Evolutionary conservation across 768 basidiomycete species (phyloP).

Genomic region (Daedaleopsis sinensis): DNA sequence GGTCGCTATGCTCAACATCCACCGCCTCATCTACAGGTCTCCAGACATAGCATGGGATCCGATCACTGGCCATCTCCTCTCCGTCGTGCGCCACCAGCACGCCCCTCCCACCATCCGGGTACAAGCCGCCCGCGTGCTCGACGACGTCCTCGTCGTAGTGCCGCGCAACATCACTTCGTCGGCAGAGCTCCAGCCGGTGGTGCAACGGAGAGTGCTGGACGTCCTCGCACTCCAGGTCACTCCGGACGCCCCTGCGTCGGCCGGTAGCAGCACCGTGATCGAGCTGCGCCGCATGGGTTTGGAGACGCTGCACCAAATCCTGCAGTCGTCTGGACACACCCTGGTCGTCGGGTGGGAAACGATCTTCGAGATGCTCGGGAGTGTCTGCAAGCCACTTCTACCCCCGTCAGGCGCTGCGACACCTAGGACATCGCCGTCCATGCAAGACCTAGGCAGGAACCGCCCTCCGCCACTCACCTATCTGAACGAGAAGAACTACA

Average conservation of each 20-base stretch:
- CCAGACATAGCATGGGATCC: slow-evolving; percentile 85
- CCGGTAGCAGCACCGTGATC: slow-evolving; percentile 55
- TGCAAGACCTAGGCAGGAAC: slow-evolving; percentile 22
- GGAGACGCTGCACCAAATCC: slow-evolving; percentile 86
- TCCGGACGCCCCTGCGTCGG: slow-evolving; percentile 29
- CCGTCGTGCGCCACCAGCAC: slow-evolving; percentile 65
- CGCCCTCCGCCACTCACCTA: slow-evolving; percentile 56
- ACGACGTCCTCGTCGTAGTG: slow-evolving; percentile 79
- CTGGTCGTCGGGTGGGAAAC: slow-evolving; percentile 91
- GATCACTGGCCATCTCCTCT: slow-evolving; percentile 79
- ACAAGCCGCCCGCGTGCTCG: slow-evolving; percentile 87
- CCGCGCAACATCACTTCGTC: slow-evolving; percentile 68
- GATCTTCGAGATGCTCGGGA: slow-evolving; percentile 90
- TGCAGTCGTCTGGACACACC: slow-evolving; percentile 91
- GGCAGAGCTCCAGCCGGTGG: slow-evolving; percentile 64
- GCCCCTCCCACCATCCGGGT: slow-evolving; percentile 81
- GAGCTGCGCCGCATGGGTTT: slow-evolving; percentile 89
- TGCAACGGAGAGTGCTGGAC: slow-evolving; percentile 84
- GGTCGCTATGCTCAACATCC: slow-evolving; percentile 81
- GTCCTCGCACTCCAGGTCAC: slow-evolving; percentile 84
- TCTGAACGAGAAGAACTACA: slow-evolving; percentile 69
- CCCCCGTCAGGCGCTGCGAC: slow-evolving; percentile 23
- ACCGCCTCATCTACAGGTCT: slow-evolving; percentile 82
- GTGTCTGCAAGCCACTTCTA: slow-evolving; percentile 72
- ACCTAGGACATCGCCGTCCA: background rate